phyloP scores from a whole-genome alignment of 1,139 yeast species.

The Spathaspora jeffriesii region DNA sequence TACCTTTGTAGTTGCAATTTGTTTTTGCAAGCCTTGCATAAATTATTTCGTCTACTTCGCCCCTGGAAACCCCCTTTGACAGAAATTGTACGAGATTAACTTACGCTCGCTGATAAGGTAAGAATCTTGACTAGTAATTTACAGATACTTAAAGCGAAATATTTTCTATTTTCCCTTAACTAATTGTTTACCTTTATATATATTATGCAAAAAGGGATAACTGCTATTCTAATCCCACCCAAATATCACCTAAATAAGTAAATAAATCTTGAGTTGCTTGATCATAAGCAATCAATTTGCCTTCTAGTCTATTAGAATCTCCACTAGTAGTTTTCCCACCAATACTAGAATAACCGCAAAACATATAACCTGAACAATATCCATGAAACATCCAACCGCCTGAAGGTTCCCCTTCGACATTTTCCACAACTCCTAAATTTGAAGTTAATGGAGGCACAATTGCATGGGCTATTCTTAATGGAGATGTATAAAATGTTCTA shows the following conservation, averaged over 20 bases:
- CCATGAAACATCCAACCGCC: conserved; percentile 31
- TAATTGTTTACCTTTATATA: neutral
- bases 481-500: conserved; percentile 24
- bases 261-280: conserved; percentile 21
- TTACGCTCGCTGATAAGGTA: too few species aligned
- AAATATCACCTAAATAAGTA: conserved; percentile 31
- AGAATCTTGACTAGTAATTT: too few species aligned
- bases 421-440: conserved; percentile 16
- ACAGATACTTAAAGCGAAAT: neutral
- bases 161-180: neutral
- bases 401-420: conserved; percentile 25
- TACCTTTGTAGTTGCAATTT: too few species aligned
- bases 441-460: conserved; percentile 30
- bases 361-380: conserved; percentile 40
- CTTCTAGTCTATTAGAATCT: conserved; percentile 24
- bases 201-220: neutral
- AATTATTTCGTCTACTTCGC: too few species aligned
- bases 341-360: conserved; percentile 43
- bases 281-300: conserved; percentile 25
- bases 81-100: too few species aligned
- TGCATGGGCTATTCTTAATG: conserved; percentile 26
- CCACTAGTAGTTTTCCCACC: conserved; percentile 27
- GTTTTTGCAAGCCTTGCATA: neutral
- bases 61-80: too few species aligned
- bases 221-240: conserved; percentile 25